A percentile compares a stretch with the other conserved stretches of the same genome.
Evolutionary conservation across 768 basidiomycete genomes (phyloP).

Genomic region (Pluteus cervinus): DNA sequence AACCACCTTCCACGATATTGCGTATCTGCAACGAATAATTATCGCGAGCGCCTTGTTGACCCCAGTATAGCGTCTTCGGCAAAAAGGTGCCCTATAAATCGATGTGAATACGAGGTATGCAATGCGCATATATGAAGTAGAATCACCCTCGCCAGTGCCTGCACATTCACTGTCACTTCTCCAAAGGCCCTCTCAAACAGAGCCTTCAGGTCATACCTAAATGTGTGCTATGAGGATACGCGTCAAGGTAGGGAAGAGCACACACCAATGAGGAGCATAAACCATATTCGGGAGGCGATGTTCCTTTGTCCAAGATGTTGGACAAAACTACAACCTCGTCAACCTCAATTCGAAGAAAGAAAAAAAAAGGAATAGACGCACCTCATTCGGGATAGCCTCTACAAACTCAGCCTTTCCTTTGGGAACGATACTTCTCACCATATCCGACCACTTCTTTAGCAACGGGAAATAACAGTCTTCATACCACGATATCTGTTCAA

Average conservation of each 20-base stretch:
- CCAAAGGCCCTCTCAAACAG: constrained; percentile 83
- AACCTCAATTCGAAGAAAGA: constrained; percentile 3
- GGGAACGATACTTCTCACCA: constrained; percentile 43
- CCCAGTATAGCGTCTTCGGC: constrained; percentile 80
- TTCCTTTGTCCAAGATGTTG: constrained; percentile 67
- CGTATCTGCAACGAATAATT: constrained; percentile 81
- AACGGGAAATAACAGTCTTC: constrained; percentile 82
- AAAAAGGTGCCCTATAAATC: constrained; percentile 77
- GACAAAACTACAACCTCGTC: constrained; percentile 60
- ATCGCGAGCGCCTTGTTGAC: constrained; percentile 69
- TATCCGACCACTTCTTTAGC: constrained; percentile 57
- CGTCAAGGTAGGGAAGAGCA: not conserved
- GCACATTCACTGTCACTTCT: constrained; percentile 87
- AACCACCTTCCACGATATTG: constrained; percentile 68
- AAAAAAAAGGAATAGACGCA: constrained; percentile 18
- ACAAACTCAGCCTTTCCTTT: constrained; percentile 62
- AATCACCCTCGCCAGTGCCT: constrained; percentile 79
- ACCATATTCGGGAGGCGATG: constrained; percentile 35
- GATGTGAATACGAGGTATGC: not conserved
- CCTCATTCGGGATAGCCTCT: constrained; percentile 94
- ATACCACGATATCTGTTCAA: constrained; percentile 88
- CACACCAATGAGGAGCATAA: constrained; percentile 21
- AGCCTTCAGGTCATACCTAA: constrained; percentile 88
- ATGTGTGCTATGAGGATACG: not conserved
- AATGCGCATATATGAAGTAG: not conserved